phyloP scores from a whole-genome alignment of 441 rosid species.

The Biscutella laevigata region DNA sequence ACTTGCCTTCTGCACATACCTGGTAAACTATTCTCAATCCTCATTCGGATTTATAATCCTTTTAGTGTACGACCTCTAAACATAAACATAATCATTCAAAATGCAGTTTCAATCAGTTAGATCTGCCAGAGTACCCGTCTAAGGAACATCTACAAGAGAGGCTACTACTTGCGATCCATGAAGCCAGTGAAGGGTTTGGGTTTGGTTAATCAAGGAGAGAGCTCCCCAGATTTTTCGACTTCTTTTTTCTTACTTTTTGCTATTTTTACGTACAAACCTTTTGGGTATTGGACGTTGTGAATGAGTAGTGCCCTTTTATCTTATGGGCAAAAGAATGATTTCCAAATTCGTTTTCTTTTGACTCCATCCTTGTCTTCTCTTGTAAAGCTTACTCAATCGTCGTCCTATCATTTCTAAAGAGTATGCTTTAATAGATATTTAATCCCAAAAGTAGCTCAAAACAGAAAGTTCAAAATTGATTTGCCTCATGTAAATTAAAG shows the following conservation, averaged over 20 bases:
- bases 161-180: slow-evolving; percentile 87
- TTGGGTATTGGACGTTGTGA: slow-evolving; percentile 9
- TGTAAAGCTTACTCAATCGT: neutral
- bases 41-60: neutral
- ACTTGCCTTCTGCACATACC: slow-evolving; percentile 93
- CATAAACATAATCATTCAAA: neutral
- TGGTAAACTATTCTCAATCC: slow-evolving; percentile 40
- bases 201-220: slow-evolving; percentile 46
- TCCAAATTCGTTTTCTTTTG: neutral
- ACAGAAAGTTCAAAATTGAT: too few species aligned
- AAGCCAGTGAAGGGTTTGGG: slow-evolving; percentile 90
- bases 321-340: slow-evolving; percentile 2
- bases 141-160: slow-evolving; percentile 85
- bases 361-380: too few species aligned
- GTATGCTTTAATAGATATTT: neutral
- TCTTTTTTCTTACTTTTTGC: neutral
- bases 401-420: neutral
- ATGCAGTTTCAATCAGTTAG: slow-evolving; percentile 89
- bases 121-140: slow-evolving; percentile 90
- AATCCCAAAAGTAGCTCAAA: neutral
- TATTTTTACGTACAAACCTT: neutral
- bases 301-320: slow-evolving; percentile 13
- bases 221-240: neutral
- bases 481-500: too few species aligned
- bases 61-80: neutral